A percentile compares a stretch with the other conserved stretches of the same genome.
Conservation (phyloP, 2,329 filamentous ascomycete genomes). For the Aureobasidium musti region DNA sequence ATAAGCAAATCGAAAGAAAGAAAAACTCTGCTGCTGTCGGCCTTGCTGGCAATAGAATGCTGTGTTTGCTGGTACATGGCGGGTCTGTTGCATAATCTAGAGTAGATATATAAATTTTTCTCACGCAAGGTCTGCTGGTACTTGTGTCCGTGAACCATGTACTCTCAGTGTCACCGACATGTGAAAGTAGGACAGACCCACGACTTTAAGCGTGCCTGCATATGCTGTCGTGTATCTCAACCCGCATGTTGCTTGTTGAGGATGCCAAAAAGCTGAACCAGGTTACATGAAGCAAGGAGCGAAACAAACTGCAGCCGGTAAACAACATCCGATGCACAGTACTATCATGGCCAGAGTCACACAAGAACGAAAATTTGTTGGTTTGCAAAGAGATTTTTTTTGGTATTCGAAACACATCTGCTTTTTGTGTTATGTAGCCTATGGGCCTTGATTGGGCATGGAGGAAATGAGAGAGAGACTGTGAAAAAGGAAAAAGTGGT, state of each 20-base stretch:
- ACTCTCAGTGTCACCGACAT: neutral
- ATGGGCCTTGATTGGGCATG: slow-evolving; percentile 2
- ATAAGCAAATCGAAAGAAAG: neutral
- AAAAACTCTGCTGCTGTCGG: neutral
- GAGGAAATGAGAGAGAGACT: slow-evolving; percentile 5
- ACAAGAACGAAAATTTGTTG: neutral
- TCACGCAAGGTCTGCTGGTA: neutral
- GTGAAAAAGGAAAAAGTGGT: slow-evolving; percentile 7
- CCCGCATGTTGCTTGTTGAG: slow-evolving; percentile 15
- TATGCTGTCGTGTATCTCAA: slow-evolving; percentile 2
- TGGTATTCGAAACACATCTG: slow-evolving; percentile 23
- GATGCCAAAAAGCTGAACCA: neutral
- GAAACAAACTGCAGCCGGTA: neutral
- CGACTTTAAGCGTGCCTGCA: slow-evolving; percentile 9
- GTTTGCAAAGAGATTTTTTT: neutral
- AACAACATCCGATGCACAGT: slow-evolving; percentile 5
- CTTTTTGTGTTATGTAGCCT: slow-evolving; percentile 21
- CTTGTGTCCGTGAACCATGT: neutral
- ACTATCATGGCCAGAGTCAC: neutral
- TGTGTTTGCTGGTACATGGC: slow-evolving; percentile 7
- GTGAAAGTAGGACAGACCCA: neutral
- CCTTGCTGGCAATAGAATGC: neutral
- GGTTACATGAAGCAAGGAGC: slow-evolving; percentile 14
- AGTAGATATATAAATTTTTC: neutral
- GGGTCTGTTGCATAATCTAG: neutral